These are phyloP conservation scores for Botryosphaeria dothidea DNA, from an alignment of 2,329 filamentous ascomycete species.

Conservation along the genomic window DNA sequence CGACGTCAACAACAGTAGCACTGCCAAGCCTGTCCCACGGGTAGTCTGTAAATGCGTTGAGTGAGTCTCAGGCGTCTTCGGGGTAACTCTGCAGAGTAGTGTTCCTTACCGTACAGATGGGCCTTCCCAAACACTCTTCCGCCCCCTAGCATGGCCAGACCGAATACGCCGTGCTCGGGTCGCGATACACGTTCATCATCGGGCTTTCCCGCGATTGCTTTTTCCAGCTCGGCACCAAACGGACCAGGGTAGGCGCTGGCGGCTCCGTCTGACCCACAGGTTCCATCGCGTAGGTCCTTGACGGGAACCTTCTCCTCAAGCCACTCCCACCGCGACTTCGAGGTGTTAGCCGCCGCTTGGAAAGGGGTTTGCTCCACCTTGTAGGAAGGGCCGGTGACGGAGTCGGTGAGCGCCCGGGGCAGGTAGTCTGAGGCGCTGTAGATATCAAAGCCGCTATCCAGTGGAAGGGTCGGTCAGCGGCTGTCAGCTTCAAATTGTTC, in stretches of 20 bases:
- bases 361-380: slow-evolving; percentile 33
- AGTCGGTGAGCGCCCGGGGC: slow-evolving; percentile 30
- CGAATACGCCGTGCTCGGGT: slow-evolving; percentile 29
- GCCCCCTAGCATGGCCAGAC: slow-evolving; percentile 33
- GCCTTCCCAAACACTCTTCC: slow-evolving; percentile 29
- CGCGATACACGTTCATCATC: slow-evolving; percentile 22
- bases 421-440: slow-evolving; percentile 37
- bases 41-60: slow-evolving; percentile 24
- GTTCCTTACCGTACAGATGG: slow-evolving; percentile 29
- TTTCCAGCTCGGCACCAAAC: slow-evolving; percentile 24
- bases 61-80: background rate
- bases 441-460: slow-evolving; percentile 30
- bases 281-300: slow-evolving; percentile 15
- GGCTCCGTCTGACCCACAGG: background rate
- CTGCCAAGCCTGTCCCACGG: slow-evolving; percentile 28
- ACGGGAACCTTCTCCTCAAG: slow-evolving; percentile 31
- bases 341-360: slow-evolving; percentile 32
- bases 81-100: background rate
- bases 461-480: too few species aligned
- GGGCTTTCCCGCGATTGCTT: background rate
- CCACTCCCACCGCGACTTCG: slow-evolving; percentile 38
- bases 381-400: slow-evolving; percentile 32
- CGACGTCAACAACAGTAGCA: slow-evolving; percentile 31
- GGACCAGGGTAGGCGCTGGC: slow-evolving; percentile 28
- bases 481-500: too few species aligned